Evolutionary conservation across 768 basidiomycete genomes (phyloP).

Genomic region (Hericium coralloides): DNA sequence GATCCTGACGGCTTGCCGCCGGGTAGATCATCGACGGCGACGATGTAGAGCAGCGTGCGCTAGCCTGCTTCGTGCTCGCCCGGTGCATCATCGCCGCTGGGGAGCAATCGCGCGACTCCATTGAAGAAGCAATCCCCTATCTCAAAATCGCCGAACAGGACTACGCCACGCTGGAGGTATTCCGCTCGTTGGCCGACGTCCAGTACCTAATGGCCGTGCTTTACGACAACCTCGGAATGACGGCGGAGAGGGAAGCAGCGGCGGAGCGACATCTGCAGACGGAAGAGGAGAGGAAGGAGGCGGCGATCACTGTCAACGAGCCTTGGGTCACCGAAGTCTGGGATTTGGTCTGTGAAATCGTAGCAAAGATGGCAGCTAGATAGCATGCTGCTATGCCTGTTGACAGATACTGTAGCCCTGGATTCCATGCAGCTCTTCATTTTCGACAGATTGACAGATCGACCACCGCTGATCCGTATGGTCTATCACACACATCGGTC

Average conservation of each 20-base stretch:
- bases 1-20: not conserved
- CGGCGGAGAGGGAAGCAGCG: slow-evolving; percentile 43
- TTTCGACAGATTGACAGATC: too few species aligned
- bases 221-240: slow-evolving; percentile 59
- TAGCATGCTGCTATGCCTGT: not conserved
- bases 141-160: slow-evolving; percentile 59
- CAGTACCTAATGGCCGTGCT: slow-evolving; percentile 65
- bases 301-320: slow-evolving; percentile 39
- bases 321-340: slow-evolving; percentile 46
- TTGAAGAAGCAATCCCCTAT: slow-evolving; percentile 52
- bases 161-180: slow-evolving; percentile 50
- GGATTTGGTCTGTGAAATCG: slow-evolving; percentile 50
- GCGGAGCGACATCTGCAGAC: slow-evolving; percentile 41
- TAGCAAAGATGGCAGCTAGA: slow-evolving; percentile 40
- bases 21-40: slow-evolving; percentile 57
- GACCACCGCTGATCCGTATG: too few species aligned
- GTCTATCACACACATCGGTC: too few species aligned
- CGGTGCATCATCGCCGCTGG: slow-evolving; percentile 63
- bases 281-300: slow-evolving; percentile 28
- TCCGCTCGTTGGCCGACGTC: slow-evolving; percentile 52
- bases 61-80: slow-evolving; percentile 65
- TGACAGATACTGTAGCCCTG: too few species aligned
- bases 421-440: too few species aligned
- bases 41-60: slow-evolving; percentile 69
- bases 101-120: slow-evolving; percentile 24